These are phyloP conservation scores for Neoboletus brunneissimus DNA, from an alignment of 768 basidiomycete genomes.

Conservation along the genomic window DNA sequence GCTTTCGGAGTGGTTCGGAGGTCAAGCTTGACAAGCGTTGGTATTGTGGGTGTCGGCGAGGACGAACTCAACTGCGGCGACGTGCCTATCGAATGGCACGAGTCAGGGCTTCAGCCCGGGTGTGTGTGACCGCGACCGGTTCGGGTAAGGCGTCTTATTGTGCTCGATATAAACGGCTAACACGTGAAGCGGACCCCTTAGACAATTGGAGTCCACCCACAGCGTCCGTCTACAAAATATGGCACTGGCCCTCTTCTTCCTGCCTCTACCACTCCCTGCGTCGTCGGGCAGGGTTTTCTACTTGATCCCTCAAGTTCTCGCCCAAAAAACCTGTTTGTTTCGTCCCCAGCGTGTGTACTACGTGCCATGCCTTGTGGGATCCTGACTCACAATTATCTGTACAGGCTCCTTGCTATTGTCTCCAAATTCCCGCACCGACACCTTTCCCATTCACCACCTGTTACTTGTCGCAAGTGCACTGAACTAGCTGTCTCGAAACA, in stretches of 20 bases:
- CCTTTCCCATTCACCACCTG: neutral
- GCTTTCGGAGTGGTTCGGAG: too few species aligned
- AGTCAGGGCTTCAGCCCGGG: too few species aligned
- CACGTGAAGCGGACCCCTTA: conserved; percentile 4
- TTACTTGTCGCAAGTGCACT: neutral
- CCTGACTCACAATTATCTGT: neutral
- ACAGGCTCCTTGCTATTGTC: neutral
- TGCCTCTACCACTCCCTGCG: neutral
- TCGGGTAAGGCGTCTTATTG: conserved; percentile 25
- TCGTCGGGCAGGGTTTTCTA: neutral
- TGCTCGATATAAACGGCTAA: conserved; percentile 23
- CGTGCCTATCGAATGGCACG: too few species aligned
- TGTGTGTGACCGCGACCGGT: conserved; percentile 19
- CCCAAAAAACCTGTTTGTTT: neutral
- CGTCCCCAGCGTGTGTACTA: neutral
- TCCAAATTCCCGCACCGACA: neutral
- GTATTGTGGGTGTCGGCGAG: too few species aligned
- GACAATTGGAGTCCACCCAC: conserved; percentile 23
- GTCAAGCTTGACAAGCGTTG: too few species aligned
- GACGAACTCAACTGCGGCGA: too few species aligned
- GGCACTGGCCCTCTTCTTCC: neutral
- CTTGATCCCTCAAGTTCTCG: too few species aligned
- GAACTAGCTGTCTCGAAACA: neutral
- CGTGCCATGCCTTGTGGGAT: neutral
- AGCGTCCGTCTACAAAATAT: conserved; percentile 14